Conservation (phyloP, 345 rosid species). For the Pugionium cornutum region DNA sequence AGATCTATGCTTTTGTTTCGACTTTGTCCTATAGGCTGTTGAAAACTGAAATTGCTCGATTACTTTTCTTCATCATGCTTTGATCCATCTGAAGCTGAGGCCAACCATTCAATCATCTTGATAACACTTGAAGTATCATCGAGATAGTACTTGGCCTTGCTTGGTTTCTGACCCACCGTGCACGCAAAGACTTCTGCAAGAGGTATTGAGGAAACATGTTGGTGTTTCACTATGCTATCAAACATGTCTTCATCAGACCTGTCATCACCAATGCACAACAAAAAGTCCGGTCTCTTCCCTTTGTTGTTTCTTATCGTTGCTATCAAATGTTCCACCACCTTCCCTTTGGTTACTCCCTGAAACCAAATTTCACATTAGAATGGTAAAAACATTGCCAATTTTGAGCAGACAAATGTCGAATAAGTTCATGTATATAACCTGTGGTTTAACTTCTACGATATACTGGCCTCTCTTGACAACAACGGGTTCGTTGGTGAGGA, state of each 20-base stretch:
- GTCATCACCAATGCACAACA: conserved; percentile 83
- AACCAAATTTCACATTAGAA: conserved; percentile 18
- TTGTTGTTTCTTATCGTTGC: conserved; percentile 48
- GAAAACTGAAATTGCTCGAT: conserved; percentile 21
- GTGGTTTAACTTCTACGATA: conserved; percentile 92
- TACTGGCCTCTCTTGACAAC: conserved; percentile 78
- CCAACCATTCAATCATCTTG: conserved; percentile 58
- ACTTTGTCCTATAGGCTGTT: conserved; percentile 30
- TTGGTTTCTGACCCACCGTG: conserved; percentile 89
- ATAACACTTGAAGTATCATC: conserved; percentile 67
- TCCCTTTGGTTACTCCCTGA: conserved; percentile 82
- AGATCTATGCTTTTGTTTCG: conserved; percentile 32
- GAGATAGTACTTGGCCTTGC: conserved; percentile 82
- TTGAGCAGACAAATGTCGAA: neutral
- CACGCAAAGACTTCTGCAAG: conserved; percentile 65
- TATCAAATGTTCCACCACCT: conserved; percentile 60
- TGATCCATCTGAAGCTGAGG: conserved; percentile 40
- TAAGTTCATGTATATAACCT: conserved; percentile 47
- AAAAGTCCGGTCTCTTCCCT: conserved; percentile 64
- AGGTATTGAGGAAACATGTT: conserved; percentile 43
- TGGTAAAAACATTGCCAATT: neutral
- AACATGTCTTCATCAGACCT: conserved; percentile 91
- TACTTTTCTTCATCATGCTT: conserved; percentile 25
- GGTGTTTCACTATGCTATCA: conserved; percentile 55
- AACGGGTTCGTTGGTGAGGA: conserved; percentile 84